Base-by-base conservation (phyloP, 1,139 yeast species). In the Geotrichum bryndzae region DNA sequence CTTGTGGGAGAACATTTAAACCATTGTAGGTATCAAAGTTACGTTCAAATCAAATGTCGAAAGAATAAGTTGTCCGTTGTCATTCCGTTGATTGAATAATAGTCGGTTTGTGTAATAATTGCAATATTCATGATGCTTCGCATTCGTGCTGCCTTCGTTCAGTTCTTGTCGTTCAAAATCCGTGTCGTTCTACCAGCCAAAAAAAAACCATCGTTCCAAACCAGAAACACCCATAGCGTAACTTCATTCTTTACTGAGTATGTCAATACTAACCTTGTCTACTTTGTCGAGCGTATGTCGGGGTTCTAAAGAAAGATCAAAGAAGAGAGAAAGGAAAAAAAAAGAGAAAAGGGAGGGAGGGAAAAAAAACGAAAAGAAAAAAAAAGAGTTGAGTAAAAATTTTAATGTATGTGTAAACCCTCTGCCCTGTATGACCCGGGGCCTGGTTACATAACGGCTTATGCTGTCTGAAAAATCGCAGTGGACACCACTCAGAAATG, bases 251-350 rank as follows among this genome's bases (percentile, higher is more conserved):
- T 15, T n/a, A 15, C 18, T 41, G 18, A 41, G 4, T 15, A 41
- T 41, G 7, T 13, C 46, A 29, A 51, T 59, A 59, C 61, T 59
- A 52, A 59, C 61, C 61, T 59, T 59, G 61, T 59, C 61, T 59
- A 55, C 59, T 59, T 56, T 55, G 59, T 59, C 61, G 57, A 59
- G 56, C 61, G 61, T 41, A 51, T 55, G 59, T 59, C 61, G 57
- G 57, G 51, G 58, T 41, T 41, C 46, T 41, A 41, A 41, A 41
- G 46, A 41, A 41, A 41, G 46, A 41, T 41, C 46, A 41, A n/a
- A 41, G 45, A 29, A 46, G 57, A 51, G 57, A 51, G 29, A 29
- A 55, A 48, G 53, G 45, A 27, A 27, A 31, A 46, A 41, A 52
- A 59, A 55, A 46, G 58, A 35, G 45, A 48, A 33, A 53, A 53